Conservation (phyloP, 208 protist genomes). For the Acanthamoeba royreba region DNA sequence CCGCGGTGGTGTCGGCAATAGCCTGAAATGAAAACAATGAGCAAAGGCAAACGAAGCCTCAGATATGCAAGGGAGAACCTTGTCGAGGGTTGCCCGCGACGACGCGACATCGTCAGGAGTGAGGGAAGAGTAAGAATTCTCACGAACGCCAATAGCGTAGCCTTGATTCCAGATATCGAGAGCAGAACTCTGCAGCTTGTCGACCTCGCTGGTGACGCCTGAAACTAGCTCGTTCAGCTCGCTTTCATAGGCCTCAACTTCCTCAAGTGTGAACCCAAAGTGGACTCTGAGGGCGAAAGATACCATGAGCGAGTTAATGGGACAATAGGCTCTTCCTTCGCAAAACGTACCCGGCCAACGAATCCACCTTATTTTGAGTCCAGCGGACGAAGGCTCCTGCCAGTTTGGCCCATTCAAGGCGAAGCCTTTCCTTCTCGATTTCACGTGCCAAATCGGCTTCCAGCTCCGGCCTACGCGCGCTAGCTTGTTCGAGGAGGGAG, state of each 20-base stretch:
- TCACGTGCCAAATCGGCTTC: slow-evolving; percentile 45
- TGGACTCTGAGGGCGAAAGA: background rate
- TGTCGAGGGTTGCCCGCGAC: background rate
- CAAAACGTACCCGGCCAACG: background rate
- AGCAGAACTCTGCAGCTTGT: background rate
- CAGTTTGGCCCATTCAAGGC: slow-evolving; percentile 26
- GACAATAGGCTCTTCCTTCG: background rate
- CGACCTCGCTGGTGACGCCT: background rate
- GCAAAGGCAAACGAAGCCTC: background rate
- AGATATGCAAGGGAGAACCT: too few species aligned
- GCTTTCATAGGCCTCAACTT: background rate
- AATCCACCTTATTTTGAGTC: background rate
- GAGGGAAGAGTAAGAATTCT: background rate
- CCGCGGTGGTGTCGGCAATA: background rate
- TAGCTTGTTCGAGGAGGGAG: background rate
- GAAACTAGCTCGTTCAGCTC: background rate
- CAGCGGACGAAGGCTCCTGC: background rate
- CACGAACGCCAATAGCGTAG: background rate
- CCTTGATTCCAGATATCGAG: background rate
- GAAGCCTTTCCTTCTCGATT: slow-evolving; percentile 12
- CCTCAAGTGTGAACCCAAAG: background rate
- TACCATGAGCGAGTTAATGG: too few species aligned
- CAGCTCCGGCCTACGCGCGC: background rate
- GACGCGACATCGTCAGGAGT: background rate
- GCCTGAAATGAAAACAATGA: background rate